phyloP scores from a whole-genome alignment of 2,329 filamentous ascomycete genomes.

The Plenodomus biglobosus region DNA sequence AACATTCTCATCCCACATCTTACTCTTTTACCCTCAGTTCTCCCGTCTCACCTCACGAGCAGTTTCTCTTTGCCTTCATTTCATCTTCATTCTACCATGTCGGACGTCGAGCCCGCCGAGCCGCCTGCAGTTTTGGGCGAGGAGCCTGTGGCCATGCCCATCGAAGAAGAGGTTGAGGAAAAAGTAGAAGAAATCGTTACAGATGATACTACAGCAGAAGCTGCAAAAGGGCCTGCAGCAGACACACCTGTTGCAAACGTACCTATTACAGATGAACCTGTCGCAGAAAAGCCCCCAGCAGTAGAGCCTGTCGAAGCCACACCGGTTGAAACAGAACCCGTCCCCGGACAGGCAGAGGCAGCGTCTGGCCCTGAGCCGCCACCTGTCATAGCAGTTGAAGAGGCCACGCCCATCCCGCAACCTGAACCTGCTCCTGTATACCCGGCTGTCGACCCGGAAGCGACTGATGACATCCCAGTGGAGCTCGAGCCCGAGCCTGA shows the following conservation, averaged over 20 bases:
- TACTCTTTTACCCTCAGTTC: not conserved
- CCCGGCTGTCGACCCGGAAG: not conserved
- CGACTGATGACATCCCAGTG: not conserved
- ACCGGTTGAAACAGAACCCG: not conserved
- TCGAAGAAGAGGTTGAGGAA: not conserved
- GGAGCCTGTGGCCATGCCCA: not conserved
- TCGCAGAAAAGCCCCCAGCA: not conserved
- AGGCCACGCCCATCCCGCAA: not conserved
- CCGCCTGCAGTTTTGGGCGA: not conserved
- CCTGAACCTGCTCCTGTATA: not conserved
- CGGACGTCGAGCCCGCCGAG: not conserved
- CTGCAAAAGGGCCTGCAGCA: not conserved
- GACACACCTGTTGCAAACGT: not conserved
- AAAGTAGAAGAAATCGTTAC: not conserved
- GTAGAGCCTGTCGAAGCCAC: not conserved
- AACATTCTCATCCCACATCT: not conserved
- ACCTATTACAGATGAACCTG: not conserved
- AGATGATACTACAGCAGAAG: not conserved
- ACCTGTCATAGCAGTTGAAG: not conserved
- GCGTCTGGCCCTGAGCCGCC: not conserved
- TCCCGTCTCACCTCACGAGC: not conserved
- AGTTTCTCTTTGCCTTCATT: not conserved
- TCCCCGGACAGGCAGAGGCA: not conserved
- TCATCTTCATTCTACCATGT: not conserved
- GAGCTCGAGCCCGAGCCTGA: not conserved